Evolutionary conservation across 1,139 yeast species (phyloP), one percentile per base, ranked within the genome.

Genomic region (Debaryomycetaceae sp.): DNA sequence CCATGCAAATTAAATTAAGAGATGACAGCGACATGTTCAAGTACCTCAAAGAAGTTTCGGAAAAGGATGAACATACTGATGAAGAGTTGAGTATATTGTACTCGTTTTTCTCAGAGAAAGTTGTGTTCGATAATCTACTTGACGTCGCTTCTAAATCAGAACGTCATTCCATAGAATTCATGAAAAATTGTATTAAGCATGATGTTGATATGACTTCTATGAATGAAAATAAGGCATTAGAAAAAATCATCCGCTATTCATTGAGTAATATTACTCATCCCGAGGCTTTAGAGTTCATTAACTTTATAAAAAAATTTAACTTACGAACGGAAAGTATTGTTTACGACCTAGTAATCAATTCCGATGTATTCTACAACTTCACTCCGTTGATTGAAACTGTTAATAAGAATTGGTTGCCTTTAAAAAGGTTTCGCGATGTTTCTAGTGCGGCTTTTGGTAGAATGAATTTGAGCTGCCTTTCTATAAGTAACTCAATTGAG

Each of bases 401-500:
- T 31, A 37, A 37, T 15, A 44, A 38, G 5, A 42, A 40, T n/a
- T 44, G 46, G 6, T 30, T 47, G 15, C 50, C 59, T 4, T 39
- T 46, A 13, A 41, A 45, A 5, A 36, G 40, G 5, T 39, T 59
- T 17, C 45, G 48, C 2, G 33, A 38, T 1, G 38, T 44, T 5
- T 37, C 57, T 9, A 36, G 26, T 2, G 13, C 22, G 0, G 51
- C 57, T 11, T 35, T 61, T 4, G 32, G 41, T 16, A 17, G 39
- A 34, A 29, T 52, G 35, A 36, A 50, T 17, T 40, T 35, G 3
- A 45, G 44, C 30, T 40, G 53, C 9, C 47, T 78, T 19, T 55
- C 81, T 0, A 53, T 78, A 19, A 71, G 79, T 0, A 77, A 75
- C 46, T 68, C 79, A 2, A 50, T 79, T 36, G 71, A 63, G 14